A percentile compares a stretch with the other conserved stretches of the same genome.
Conservation (phyloP, 176 grass and related monocot genomes). For the Cymbopogon citratus region DNA sequence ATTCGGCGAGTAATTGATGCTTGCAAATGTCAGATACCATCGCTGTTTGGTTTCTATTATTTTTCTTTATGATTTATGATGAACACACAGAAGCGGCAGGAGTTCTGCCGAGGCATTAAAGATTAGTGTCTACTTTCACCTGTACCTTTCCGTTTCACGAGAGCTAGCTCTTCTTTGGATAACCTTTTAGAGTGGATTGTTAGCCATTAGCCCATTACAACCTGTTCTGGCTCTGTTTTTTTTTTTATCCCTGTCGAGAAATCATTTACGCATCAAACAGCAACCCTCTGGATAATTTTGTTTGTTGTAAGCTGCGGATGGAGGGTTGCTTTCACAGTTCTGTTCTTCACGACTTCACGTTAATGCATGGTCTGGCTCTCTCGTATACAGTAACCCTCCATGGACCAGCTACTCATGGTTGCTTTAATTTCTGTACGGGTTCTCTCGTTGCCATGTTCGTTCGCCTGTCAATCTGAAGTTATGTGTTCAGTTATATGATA, state of each 20-base stretch:
- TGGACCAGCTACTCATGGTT: background rate
- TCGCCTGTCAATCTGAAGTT: background rate
- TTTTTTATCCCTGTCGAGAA: background rate
- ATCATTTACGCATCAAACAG: background rate
- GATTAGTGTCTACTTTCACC: background rate
- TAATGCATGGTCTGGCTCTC: constrained; percentile 22
- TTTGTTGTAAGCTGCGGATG: background rate
- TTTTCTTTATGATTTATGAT: background rate
- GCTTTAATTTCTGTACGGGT: background rate
- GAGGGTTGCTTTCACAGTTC: background rate
- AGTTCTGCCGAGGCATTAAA: background rate
- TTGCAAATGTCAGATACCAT: background rate
- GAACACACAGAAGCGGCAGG: background rate
- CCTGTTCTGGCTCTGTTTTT: background rate
- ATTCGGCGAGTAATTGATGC: background rate
- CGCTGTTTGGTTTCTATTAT: background rate
- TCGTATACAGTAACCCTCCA: no score
- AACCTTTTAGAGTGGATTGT: background rate
- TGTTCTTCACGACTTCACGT: background rate
- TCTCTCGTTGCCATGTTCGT: background rate
- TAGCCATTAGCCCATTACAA: background rate
- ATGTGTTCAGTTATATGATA: background rate
- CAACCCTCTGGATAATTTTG: background rate
- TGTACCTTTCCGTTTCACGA: background rate
- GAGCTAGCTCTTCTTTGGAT: background rate